Evolutionary conservation across 2,329 filamentous ascomycete genomes (phyloP), one percentile per base, ranked within the genome.

Genomic region (Neocatenulostroma microsporum): DNA sequence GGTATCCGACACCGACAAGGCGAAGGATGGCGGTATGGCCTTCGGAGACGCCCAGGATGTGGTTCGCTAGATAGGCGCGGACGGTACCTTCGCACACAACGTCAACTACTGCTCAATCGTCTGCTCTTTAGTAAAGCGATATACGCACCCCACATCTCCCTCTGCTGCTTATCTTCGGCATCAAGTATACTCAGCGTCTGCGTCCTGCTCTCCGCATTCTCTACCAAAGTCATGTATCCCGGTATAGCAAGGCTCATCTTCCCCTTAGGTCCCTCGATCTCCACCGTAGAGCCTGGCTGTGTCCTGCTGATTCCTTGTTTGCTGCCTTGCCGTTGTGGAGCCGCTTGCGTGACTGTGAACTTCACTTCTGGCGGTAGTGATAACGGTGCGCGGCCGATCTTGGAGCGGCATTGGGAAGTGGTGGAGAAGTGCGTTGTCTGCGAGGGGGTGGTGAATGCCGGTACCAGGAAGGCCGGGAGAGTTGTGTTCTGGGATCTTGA

Each of bases 1-100:
- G 77, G 73, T 95, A 98, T 42, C 91, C 91, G 41, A 98, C 91
- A 56, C 91, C 91, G 19, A 96, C 87, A 36, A 98, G 74, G 47
- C 89, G 82, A 36, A 98, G 72, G 51, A 98, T 87, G 21, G 88
- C 87, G 13, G 85, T 88, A 66, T 98, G 91, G 23, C 91, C 91
- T 73, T 98, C 91, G 24, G 86, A 94, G 15, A 98, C 91, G 41
- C 91, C 91, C 45, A 87, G 78, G 44, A 98, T 83, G 68, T 93
- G 79, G 61, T 91, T 93, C 54, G 84, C 82, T 37, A 98, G 73
- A 58, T 94, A 89, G 21, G 87, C 80, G 67, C 91, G 88, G 29
- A 80, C 83, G 5, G 89, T 96, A 45, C 88, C 88, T 94, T 25
- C 36, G 25, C 19, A 17, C n/a, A n/a, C n/a, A n/a, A n/a, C n/a